phyloP scores from a whole-genome alignment of 2,329 filamentous ascomycete genomes.

The Monosporascus cannonballus region DNA sequence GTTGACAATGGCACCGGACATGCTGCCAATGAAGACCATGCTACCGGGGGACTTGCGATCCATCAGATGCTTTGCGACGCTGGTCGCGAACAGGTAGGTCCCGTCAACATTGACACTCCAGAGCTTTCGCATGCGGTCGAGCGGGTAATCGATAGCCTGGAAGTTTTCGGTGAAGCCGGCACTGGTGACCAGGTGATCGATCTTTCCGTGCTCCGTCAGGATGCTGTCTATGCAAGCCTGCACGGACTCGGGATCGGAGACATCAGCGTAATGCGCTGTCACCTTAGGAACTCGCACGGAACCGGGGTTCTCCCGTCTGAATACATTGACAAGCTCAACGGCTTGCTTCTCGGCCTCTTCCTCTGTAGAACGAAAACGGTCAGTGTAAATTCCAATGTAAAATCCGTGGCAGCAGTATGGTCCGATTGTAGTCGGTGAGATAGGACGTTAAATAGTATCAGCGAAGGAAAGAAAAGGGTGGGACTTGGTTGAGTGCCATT shows the following conservation, averaged over 20 bases:
- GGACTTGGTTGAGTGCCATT: background rate
- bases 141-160: slow-evolving; percentile 82
- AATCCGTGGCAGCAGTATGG: background rate
- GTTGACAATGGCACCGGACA: slow-evolving; percentile 91
- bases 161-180: slow-evolving; percentile 97
- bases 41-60: slow-evolving; percentile 70
- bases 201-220: slow-evolving; percentile 66
- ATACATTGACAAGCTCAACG: slow-evolving; percentile 64
- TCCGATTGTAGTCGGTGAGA: background rate
- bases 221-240: slow-evolving; percentile 66
- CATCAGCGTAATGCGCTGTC: slow-evolving; percentile 86
- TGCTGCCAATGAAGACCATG: slow-evolving; percentile 93
- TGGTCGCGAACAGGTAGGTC: slow-evolving; percentile 81
- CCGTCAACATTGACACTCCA: slow-evolving; percentile 93
- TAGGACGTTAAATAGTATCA: background rate
- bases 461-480: background rate
- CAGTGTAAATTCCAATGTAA: slow-evolving; percentile 4
- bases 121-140: slow-evolving; percentile 86
- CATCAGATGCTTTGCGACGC: slow-evolving; percentile 84
- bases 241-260: slow-evolving; percentile 74
- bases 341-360: slow-evolving; percentile 80
- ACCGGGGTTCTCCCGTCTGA: slow-evolving; percentile 73
- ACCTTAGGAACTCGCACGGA: slow-evolving; percentile 69
- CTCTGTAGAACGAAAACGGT: slow-evolving; percentile 42
- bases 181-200: slow-evolving; percentile 91